phyloP scores from a whole-genome alignment of 176 grass and related monocot species.

The Eragrostis curvula region DNA sequence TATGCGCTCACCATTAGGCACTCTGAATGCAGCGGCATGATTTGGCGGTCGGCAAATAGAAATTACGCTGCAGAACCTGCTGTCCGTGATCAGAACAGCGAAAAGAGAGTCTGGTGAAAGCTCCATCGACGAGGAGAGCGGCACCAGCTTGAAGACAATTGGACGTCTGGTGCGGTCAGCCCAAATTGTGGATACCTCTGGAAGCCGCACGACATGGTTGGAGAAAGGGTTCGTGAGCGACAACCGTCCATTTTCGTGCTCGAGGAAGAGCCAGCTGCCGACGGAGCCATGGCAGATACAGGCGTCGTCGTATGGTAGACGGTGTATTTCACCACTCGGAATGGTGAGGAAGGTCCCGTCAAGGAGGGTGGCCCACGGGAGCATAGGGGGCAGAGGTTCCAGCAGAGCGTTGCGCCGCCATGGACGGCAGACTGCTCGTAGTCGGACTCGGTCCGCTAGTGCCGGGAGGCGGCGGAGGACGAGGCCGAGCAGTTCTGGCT shows the following conservation, averaged over 20 bases:
- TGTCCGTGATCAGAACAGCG: not conserved
- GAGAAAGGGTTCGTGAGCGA: constrained; percentile 6
- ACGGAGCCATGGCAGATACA: not conserved
- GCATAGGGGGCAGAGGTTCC: not conserved
- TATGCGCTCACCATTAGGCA: not conserved
- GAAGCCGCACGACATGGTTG: not conserved
- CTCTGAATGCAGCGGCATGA: not conserved
- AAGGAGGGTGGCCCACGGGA: constrained; percentile 28
- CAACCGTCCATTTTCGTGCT: not conserved
- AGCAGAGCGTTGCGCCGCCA: not conserved
- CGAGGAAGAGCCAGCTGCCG: constrained; percentile 14
- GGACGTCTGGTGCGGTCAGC: not conserved
- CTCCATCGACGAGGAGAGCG: too few species aligned
- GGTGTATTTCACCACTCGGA: not conserved
- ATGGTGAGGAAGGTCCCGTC: constrained; percentile 23
- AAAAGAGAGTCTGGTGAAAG: too few species aligned
- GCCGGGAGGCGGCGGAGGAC: constrained; percentile 24
- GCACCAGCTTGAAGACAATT: not conserved
- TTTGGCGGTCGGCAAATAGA: not conserved
- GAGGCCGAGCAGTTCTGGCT: constrained; percentile 8
- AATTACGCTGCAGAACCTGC: accelerated
- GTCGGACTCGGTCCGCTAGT: constrained; percentile 2
- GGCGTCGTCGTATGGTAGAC: not conserved
- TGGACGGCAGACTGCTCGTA: constrained; percentile 17
- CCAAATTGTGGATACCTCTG: not conserved